Evolutionary conservation across 129 eudicot genomes (phyloP).

Genomic region (Chrysanthemum lavandulifolium): DNA sequence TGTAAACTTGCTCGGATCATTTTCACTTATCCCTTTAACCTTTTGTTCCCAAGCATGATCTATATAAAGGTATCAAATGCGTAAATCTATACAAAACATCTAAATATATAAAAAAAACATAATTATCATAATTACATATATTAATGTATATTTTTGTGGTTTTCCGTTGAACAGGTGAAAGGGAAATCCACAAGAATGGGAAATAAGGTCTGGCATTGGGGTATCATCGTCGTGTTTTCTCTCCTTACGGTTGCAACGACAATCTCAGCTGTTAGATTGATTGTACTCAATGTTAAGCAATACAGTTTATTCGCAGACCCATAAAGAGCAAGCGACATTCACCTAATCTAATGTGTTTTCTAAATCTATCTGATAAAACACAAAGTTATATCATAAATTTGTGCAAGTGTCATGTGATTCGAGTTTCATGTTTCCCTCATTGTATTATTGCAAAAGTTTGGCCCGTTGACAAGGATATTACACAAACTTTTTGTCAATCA

Average conservation of each 20-base stretch:
- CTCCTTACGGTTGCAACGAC: slow-evolving; percentile 54
- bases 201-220: slow-evolving; percentile 50
- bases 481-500: too few relatives aligned
- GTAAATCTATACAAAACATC: not conserved
- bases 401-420: slow-evolving; percentile 2
- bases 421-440: not conserved
- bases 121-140: not conserved
- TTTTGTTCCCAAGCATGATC: slow-evolving; percentile 63
- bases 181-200: slow-evolving; percentile 38
- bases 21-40: slow-evolving; percentile 48
- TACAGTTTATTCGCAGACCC: slow-evolving; percentile 46
- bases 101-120: not conserved
- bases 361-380: not conserved
- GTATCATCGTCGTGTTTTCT: slow-evolving; percentile 40
- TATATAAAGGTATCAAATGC: slow-evolving; percentile 37
- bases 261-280: slow-evolving; percentile 41
- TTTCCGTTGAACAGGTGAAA: slow-evolving; percentile 38
- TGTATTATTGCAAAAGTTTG: too few relatives aligned
- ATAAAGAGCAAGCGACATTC: slow-evolving; percentile 13
- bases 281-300: slow-evolving; percentile 33
- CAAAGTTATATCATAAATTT: not conserved
- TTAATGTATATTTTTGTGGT: not conserved
- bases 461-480: too few relatives aligned
- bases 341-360: not conserved
- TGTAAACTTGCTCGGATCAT: slow-evolving; percentile 49